Percentiles rank a stretch among this genome's conserved stretches.
Evolutionary conservation across 1,284 basidiomycete species (phyloP).

Genomic region (Melanopsichium pennsylvanicum): DNA sequence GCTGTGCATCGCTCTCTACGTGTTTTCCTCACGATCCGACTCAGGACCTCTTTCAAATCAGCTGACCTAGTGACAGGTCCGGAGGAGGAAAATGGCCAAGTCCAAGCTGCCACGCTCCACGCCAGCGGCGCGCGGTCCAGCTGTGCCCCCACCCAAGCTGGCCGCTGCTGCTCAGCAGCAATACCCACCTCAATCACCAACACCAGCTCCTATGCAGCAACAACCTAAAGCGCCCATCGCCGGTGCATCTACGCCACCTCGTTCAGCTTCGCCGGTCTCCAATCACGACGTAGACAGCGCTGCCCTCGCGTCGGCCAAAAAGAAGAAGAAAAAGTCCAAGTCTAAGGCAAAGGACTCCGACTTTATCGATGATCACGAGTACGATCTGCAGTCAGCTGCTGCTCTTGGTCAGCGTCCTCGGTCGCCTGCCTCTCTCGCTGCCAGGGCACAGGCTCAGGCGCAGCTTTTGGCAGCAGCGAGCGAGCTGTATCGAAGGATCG

Average conservation of each 20-base stretch:
- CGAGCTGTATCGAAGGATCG: conserved; percentile 64
- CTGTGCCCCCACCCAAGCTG: conserved; percentile 37
- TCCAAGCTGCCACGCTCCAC: conserved; percentile 48
- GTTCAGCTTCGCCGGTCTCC: conserved; percentile 32
- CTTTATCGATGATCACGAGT: conserved; percentile 37
- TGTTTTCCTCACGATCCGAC: too few species aligned
- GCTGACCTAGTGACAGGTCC: conserved; percentile 20
- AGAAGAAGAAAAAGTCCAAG: conserved; percentile 62
- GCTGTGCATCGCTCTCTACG: too few species aligned
- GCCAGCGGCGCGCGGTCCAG: conserved; percentile 34
- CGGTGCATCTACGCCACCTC: conserved; percentile 37
- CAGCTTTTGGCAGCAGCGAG: conserved; percentile 63
- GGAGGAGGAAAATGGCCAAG: conserved; percentile 42
- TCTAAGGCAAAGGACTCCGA: conserved; percentile 49
- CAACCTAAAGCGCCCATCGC: conserved; percentile 17
- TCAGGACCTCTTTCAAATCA: not conserved
- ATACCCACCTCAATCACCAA: conserved; percentile 21
- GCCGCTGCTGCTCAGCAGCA: conserved; percentile 44
- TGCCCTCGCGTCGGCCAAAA: conserved; percentile 43
- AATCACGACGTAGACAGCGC: conserved; percentile 31
- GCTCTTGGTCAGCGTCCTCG: conserved; percentile 35
- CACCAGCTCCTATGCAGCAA: conserved; percentile 26
- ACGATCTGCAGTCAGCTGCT: conserved; percentile 38
- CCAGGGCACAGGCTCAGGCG: conserved; percentile 61
- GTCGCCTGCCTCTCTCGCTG: conserved; percentile 45